phyloP scores from a whole-genome alignment of 805 yeast genomes.

The Candida lessepsii region DNA sequence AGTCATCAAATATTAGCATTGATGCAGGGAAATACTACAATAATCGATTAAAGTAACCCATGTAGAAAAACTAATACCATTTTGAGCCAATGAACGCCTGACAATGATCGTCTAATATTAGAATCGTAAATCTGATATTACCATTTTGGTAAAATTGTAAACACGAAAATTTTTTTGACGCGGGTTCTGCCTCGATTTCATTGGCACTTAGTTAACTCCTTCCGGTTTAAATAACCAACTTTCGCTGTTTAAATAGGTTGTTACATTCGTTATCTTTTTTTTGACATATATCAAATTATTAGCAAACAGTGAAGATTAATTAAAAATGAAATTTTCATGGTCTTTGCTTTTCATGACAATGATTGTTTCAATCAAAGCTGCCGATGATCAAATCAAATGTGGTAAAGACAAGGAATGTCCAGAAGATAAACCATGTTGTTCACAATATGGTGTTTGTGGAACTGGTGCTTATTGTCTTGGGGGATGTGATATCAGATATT shows the following conservation, averaged over 20 bases:
- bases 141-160: conserved; percentile 2
- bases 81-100: too few relatives aligned
- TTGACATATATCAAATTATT: too few relatives aligned
- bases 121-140: neutral
- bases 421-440: conserved; percentile 78
- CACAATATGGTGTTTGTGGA: conserved; percentile 78
- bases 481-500: conserved; percentile 79
- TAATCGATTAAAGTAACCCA: too few relatives aligned
- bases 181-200: conserved; percentile 2
- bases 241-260: too few relatives aligned
- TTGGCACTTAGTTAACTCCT: conserved; percentile 1
- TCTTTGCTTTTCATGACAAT: conserved; percentile 5
- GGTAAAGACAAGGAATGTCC: conserved; percentile 64
- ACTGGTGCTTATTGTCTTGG: conserved; percentile 77
- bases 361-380: conserved; percentile 13
- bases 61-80: too few relatives aligned
- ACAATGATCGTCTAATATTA: too few relatives aligned
- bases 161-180: conserved; percentile 10
- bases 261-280: too few relatives aligned
- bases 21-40: too few relatives aligned
- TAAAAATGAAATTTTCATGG: neutral
- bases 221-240: neutral
- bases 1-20: too few relatives aligned
- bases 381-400: conserved; percentile 36
- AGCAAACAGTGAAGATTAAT: too few relatives aligned